Conservation (phyloP, 331 rosid genomes). For the Telfairia occidentalis region DNA sequence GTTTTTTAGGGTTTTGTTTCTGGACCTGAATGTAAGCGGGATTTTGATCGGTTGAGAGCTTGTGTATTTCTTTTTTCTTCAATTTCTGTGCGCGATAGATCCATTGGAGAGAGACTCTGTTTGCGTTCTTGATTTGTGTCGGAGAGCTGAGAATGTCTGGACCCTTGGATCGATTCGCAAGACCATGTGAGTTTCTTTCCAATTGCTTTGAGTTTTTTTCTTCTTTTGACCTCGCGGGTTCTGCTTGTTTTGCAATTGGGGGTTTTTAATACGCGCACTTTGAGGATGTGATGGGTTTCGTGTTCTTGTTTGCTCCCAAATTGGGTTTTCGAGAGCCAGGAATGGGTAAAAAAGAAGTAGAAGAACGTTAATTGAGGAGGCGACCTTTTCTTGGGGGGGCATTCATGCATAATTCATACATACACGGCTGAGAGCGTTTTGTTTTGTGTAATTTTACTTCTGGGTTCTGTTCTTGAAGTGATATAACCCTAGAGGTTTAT, state of each 20-base stretch:
- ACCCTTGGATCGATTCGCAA: conserved; percentile 78
- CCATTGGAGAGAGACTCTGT: not conserved
- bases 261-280: not conserved
- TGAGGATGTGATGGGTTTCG: not conserved
- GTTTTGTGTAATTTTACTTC: not conserved
- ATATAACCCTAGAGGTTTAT: not conserved
- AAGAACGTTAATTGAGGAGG: not conserved
- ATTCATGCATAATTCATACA: not conserved
- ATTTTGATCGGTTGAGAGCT: not conserved
- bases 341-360: not conserved
- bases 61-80: not conserved
- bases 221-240: not conserved
- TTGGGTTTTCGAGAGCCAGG: not conserved
- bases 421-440: not conserved
- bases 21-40: not conserved
- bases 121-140: conserved; percentile 1
- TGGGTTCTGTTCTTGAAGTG: not conserved
- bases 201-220: not conserved
- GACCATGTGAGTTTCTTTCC: conserved; percentile 59
- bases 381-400: not conserved
- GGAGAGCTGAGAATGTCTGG: conserved; percentile 52
- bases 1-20: not conserved
- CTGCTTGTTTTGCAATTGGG: not conserved
- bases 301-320: not conserved
- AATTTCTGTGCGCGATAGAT: not conserved